A percentile compares a stretch with the other conserved stretches of the same genome.
Conservation (phyloP, 371 early-diverging fungal genomes). For the Mortierella sp. region DNA sequence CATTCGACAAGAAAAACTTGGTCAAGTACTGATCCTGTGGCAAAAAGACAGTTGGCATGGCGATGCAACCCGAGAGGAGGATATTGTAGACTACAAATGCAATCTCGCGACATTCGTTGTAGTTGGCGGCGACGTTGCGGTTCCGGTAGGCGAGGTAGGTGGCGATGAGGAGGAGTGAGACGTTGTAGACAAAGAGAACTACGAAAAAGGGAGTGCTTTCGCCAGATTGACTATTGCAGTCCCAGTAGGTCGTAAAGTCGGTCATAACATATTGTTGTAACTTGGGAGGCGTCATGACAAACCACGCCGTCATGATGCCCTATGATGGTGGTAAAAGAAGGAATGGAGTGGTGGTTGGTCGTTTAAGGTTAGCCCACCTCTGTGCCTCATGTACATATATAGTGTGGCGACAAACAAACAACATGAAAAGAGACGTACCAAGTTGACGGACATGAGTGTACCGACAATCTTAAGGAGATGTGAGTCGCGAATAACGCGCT, state of each 20-base stretch:
- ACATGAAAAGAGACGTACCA: slow-evolving; percentile 50
- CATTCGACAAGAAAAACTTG: slow-evolving; percentile 67
- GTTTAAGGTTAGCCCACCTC: not conserved
- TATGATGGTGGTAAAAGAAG: slow-evolving; percentile 11
- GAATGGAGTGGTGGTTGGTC: not conserved
- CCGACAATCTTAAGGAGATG: slow-evolving; percentile 68
- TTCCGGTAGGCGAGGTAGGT: slow-evolving; percentile 73
- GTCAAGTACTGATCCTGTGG: slow-evolving; percentile 69
- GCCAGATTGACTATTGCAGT: slow-evolving; percentile 58
- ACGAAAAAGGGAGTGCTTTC: slow-evolving; percentile 56
- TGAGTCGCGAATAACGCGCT: slow-evolving; percentile 69
- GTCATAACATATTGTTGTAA: slow-evolving; percentile 60
- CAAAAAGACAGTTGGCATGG: slow-evolving; percentile 66
- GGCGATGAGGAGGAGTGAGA: slow-evolving; percentile 64
- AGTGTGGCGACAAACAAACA: not conserved
- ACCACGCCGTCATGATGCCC: slow-evolving; percentile 63
- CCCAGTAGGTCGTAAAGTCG: slow-evolving; percentile 65
- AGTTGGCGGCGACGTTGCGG: slow-evolving; percentile 68
- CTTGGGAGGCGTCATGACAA: slow-evolving; percentile 60
- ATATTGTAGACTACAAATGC: slow-evolving; percentile 75
- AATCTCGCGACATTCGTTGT: slow-evolving; percentile 73
- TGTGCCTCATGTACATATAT: not conserved
- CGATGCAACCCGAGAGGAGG: slow-evolving; percentile 68
- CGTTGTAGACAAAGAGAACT: slow-evolving; percentile 60
- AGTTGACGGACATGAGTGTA: slow-evolving; percentile 60